Evolutionary conservation across 164 flowering plant genomes (phyloP).

Genomic region (Taxillus chinensis): DNA sequence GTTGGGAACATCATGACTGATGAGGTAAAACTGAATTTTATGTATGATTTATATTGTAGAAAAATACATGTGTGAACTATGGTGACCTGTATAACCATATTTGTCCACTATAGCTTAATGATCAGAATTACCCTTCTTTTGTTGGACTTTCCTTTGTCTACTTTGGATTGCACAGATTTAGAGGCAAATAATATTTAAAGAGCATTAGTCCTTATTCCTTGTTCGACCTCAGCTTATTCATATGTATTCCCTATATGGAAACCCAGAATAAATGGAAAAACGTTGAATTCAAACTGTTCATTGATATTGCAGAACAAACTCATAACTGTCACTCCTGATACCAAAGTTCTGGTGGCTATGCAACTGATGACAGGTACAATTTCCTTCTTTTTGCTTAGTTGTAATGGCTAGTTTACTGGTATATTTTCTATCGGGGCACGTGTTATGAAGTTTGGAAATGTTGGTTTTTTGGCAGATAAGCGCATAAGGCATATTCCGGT

Average conservation of each 20-base stretch:
- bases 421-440: neutral
- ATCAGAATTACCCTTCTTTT: no score
- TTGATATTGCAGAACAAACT: constrained; percentile 72
- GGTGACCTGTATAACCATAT: no score
- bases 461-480: constrained; percentile 48
- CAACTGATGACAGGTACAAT: constrained; percentile 93
- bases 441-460: neutral
- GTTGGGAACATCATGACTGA: constrained; percentile 99
- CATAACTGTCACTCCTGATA: constrained; percentile 89
- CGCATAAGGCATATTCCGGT: constrained; percentile 99
- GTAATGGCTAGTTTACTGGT: neutral
- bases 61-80: no score
- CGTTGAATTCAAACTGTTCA: neutral
- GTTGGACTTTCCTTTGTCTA: no score
- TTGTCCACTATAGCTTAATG: no score
- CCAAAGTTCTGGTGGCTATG: constrained; percentile 92
- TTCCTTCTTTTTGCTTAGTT: neutral
- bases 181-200: no score
- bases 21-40: constrained; percentile 45
- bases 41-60: no score
- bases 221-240: no score
- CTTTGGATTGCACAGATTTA: no score
- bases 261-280: no score
- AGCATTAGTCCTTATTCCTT: no score
- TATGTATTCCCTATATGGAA: neutral